Evolutionary conservation across 1,139 yeast genomes (phyloP), one percentile per base, ranked within the genome.

Genomic region (Candida mesenterica): DNA sequence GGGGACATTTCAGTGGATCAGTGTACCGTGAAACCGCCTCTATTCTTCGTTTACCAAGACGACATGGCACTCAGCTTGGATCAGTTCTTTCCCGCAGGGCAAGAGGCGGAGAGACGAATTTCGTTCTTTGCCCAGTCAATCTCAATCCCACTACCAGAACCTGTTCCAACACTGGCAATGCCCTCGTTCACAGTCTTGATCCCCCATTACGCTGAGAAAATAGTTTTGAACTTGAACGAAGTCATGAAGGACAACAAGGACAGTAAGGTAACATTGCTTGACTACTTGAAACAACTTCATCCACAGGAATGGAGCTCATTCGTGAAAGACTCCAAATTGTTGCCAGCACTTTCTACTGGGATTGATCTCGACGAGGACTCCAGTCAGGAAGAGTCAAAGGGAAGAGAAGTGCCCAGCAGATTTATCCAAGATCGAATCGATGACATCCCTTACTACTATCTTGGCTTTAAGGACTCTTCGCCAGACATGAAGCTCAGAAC

Each of bases 51-150:
- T 4, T 78, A 77, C n/a, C 89, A 82, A 50, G 95, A 82, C 58
- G 95, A 84, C 49, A 55, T 49, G 39, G 59, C 59, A 17, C 56
- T 56, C 41, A 60, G 53, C 29, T 49, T 53, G 40, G 52, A 59
- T 22, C 71, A 72, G 15, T 68, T 69, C 39, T 75, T 77, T 49
- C 61, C 62, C 5, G 76, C 64, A 43, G 80, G 79, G 31, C 75
- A 83, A 5, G 96, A 86, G 52, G 94, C 95, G 0, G 83, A 84
- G 50, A 63, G 96, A 48, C 67, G 96, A 36, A 76, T 88, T 2
- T 81, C 94, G 0, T 88, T 84, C 50, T 88, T 88, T 69, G 96
- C 96, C 0, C 96, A 87, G 52, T 85, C 95, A 0, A 57, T 88
- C 32, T 77, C 95, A 0, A 81, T 89, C 0, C 82, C 92, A 0